phyloP scores from a whole-genome alignment of 495 filamentous ascomycete species.

The Aspergillus taichungensis region DNA sequence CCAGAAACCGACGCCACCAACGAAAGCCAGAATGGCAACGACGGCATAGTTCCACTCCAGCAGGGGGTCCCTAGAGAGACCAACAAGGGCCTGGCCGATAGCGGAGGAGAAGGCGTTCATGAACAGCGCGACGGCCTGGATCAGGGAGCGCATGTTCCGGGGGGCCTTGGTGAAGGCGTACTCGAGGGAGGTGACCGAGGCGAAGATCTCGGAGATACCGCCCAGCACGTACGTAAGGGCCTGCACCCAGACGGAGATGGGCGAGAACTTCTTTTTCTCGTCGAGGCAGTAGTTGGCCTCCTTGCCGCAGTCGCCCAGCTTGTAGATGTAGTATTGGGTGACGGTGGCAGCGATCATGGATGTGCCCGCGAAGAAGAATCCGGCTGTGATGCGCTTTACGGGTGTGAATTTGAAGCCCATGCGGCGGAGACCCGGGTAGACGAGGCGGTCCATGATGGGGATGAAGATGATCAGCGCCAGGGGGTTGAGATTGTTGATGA shows the following conservation, averaged over 20 bases:
- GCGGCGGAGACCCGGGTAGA: constrained; percentile 61
- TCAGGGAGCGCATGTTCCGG: constrained; percentile 64
- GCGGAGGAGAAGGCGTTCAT: constrained; percentile 61
- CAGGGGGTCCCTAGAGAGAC: constrained; percentile 56
- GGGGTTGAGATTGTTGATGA: constrained; percentile 71
- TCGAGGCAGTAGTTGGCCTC: constrained; percentile 40
- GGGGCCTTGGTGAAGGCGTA: constrained; percentile 79
- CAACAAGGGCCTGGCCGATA: constrained; percentile 58
- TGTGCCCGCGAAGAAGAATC: constrained; percentile 51
- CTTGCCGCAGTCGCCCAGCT: constrained; percentile 47
- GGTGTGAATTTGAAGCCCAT: constrained; percentile 59
- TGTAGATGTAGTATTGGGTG: constrained; percentile 65
- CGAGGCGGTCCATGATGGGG: constrained; percentile 57
- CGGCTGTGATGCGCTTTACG: constrained; percentile 62
- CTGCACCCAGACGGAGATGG: constrained; percentile 58
- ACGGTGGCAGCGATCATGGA: constrained; percentile 60
- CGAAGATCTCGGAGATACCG: constrained; percentile 67
- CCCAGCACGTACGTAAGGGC: constrained; percentile 56
- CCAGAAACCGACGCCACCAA: constrained; percentile 57
- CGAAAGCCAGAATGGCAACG: constrained; percentile 51
- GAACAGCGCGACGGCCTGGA: constrained; percentile 60
- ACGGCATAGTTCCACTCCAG: constrained; percentile 58
- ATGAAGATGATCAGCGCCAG: constrained; percentile 71
- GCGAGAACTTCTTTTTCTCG: constrained; percentile 19
- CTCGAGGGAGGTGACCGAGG: constrained; percentile 54